A percentile compares a stretch with the other conserved stretches of the same genome.
Evolutionary conservation across 2,329 filamentous ascomycete species (phyloP).

Genomic region (Ophiocordyceps camponoti-rufipedis): DNA sequence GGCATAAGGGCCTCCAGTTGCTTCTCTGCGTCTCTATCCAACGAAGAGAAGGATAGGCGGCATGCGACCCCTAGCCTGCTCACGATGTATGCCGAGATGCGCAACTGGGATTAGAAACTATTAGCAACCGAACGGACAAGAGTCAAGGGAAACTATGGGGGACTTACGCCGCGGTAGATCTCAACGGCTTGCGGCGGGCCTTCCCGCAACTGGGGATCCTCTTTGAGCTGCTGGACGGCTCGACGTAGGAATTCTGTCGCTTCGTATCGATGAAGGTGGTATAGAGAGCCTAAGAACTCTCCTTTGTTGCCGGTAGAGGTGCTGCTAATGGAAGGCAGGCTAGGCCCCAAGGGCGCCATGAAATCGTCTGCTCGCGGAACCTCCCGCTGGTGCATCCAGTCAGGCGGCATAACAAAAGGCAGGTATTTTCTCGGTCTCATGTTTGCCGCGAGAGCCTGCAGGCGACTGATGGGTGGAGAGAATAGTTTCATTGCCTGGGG

Average conservation of each 20-base stretch:
- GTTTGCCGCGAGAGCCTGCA: no score
- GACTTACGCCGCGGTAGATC: conserved; percentile 51
- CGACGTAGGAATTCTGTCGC: conserved; percentile 49
- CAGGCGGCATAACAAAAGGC: not conserved
- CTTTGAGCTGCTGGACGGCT: conserved; percentile 38
- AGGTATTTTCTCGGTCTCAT: not conserved
- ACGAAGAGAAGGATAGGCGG: conserved; percentile 52
- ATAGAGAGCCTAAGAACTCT: conserved; percentile 55
- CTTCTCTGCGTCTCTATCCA: conserved; percentile 40
- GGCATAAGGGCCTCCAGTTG: conserved; percentile 31
- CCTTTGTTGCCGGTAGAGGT: conserved; percentile 5
- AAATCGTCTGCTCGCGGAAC: conserved; percentile 9
- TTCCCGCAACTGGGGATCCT: conserved; percentile 26
- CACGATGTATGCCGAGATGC: conserved; percentile 46
- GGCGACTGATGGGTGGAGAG: no score
- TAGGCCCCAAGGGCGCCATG: conserved; percentile 4
- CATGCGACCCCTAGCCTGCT: conserved; percentile 43
- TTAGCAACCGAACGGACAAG: not conserved
- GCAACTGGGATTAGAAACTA: conserved; percentile 29
- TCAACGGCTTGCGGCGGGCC: conserved; percentile 38
- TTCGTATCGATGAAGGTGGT: conserved; percentile 60
- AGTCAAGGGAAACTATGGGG: not conserved
- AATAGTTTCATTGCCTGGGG: no score
- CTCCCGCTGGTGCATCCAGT: conserved; percentile 4
- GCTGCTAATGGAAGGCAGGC: conserved; percentile 3